Conservation (phyloP, 805 yeast genomes). For the Starmera pachycereana region DNA sequence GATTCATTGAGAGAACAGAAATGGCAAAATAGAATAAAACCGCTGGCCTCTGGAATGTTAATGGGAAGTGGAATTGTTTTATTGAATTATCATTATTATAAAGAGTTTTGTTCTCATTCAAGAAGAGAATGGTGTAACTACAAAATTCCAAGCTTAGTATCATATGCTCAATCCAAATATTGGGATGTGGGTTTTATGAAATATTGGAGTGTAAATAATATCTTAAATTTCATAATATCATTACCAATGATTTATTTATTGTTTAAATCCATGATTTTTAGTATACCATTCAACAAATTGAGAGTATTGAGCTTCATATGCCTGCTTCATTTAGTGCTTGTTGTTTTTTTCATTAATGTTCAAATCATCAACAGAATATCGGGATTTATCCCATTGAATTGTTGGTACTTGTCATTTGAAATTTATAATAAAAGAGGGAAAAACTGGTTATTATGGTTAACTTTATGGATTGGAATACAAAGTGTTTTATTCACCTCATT, state of each 20-base stretch:
- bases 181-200: constrained; percentile 79
- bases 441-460: constrained; percentile 35
- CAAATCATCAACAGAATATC: constrained; percentile 79
- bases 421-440: constrained; percentile 19
- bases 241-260: constrained; percentile 52
- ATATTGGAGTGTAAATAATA: constrained; percentile 75
- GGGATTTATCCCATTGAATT: constrained; percentile 64
- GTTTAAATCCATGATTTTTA: constrained; percentile 22
- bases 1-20: constrained; percentile 32
- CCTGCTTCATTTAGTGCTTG: constrained; percentile 35
- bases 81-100: constrained; percentile 45
- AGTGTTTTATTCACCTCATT: constrained; percentile 70
- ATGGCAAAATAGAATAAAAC: constrained; percentile 8
- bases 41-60: constrained; percentile 46
- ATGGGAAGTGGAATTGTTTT: constrained; percentile 36
- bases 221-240: constrained; percentile 76
- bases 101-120: constrained; percentile 47
- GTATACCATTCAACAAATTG: constrained; percentile 26
- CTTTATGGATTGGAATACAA: constrained; percentile 60
- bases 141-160: constrained; percentile 47
- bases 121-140: constrained; percentile 72
- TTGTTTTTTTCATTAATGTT: constrained; percentile 61
- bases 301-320: constrained; percentile 34
- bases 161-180: constrained; percentile 66
- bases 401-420: constrained; percentile 55